Percentiles rank a stretch among this genome's conserved stretches.
Conservation (phyloP, 2,329 filamentous ascomycete species). For the Aspergillus piperis region DNA sequence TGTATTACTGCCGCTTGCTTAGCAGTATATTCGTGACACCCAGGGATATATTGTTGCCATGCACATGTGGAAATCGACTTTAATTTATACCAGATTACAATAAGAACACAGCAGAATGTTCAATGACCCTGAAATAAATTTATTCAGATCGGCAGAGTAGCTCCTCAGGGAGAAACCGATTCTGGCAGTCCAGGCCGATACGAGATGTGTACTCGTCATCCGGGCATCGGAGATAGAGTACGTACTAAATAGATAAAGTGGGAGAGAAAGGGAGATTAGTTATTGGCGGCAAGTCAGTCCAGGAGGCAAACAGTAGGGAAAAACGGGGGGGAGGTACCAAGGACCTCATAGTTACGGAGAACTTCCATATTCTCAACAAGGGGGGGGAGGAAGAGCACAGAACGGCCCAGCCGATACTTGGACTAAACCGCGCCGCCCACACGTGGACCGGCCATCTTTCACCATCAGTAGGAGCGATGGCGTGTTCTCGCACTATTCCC, state of each 20-base stretch:
- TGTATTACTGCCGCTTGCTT: neutral
- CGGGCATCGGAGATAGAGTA: neutral
- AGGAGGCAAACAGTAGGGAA: neutral
- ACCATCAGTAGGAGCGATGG: conserved; percentile 36
- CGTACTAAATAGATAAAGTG: neutral
- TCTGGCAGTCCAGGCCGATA: conserved; percentile 1
- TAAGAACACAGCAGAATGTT: no score
- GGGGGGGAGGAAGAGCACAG: neutral
- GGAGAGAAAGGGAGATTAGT: no score
- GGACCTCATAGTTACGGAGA: no score
- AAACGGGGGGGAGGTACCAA: neutral
- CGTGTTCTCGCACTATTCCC: conserved; percentile 28
- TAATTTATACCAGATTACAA: no score
- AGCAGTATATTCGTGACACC: no score
- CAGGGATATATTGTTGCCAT: no score
- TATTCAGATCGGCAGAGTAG: neutral
- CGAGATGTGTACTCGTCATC: neutral
- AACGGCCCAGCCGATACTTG: neutral
- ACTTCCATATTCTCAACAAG: neutral
- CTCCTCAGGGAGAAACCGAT: neutral
- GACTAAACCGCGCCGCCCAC: conserved; percentile 10
- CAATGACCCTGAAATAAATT: neutral
- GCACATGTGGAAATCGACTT: no score
- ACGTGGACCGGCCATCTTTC: conserved; percentile 26
- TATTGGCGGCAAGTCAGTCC: no score